Base-by-base conservation (phyloP, 2,329 filamentous ascomycete species). In the Thelonectria blattea region DNA sequence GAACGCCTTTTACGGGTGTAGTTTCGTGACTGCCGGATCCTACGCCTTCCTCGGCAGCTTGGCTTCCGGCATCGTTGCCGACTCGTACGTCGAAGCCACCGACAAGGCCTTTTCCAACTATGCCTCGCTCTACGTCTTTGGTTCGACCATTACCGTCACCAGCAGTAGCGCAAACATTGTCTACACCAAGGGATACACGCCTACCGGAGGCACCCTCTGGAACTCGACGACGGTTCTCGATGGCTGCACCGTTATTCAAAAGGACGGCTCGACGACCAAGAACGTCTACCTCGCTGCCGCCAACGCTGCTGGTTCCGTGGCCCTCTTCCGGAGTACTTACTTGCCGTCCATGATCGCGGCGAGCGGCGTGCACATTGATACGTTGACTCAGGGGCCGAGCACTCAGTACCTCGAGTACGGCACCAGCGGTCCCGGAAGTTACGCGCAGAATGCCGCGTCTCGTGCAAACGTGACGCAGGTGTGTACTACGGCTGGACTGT, bases 71-170 rank as follows among this genome's bases (percentile, higher is more conserved):
- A 63, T 82, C 24, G 73, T 82, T 22, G 77, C 78, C 9, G 75
- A 80, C 61, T 80, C 77, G 0, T 81, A 80, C 56, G 72, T 82
- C 9, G 77, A 81, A 58, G 79, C 77, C 2, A 62, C 72, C 6
- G 76, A 79, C 50, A 80, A 80, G 62, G 63, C 79, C 1, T 73
- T 82, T 51, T 77, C 76, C 58, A 74, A 75, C 37, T 77, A 74
- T 11, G 73, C 75, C 0, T 76, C 75, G 11, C 58, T 79, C 0
- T 81, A 81, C 56, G 62, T 82, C 0, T 82, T 77, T 58, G 73
- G 74, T 10, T 78, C 80, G 0, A 79, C 75, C 0, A 77, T 83
- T 51, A 74, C 76, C 0, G 74, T 78, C 1, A 75, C 77, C 0
- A 66, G 68, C 3, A 71, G 64, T 15, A 74, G 71, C 20, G 77